phyloP scores from a whole-genome alignment of 163 green algal species.

The Scenedesmus sp. region DNA sequence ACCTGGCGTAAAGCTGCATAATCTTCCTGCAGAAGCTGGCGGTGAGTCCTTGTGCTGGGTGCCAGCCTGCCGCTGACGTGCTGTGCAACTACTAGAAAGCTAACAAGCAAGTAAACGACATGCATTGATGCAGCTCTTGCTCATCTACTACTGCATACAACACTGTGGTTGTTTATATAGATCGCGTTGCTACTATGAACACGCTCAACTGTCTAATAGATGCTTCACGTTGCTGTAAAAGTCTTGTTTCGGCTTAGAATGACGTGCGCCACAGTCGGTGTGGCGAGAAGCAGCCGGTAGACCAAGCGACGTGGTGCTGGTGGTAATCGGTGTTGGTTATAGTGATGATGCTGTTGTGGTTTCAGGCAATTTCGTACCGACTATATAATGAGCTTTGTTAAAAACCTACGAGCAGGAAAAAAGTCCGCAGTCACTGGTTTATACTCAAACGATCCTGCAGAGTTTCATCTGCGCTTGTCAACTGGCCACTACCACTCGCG shows the following conservation, averaged over 20 bases:
- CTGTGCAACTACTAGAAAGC: background rate
- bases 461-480: too few relatives aligned
- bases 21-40: background rate
- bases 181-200: background rate
- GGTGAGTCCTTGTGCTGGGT: background rate
- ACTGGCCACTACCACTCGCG: too few relatives aligned
- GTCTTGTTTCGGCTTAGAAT: too few relatives aligned
- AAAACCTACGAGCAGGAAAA: too few relatives aligned
- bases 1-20: background rate
- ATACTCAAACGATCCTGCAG: too few relatives aligned
- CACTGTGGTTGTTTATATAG: background rate
- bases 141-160: background rate
- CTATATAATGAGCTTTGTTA: too few relatives aligned
- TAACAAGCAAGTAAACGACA: background rate
- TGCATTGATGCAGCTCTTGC: background rate
- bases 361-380: too few relatives aligned
- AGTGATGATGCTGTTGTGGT: background rate
- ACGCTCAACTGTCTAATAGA: background rate
- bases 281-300: too few relatives aligned
- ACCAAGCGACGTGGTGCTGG: background rate
- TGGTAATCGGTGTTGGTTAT: background rate
- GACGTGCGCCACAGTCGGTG: too few relatives aligned
- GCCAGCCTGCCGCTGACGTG: background rate
- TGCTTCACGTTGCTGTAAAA: background rate
- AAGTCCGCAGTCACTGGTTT: too few relatives aligned